Evolutionary conservation across 1,284 basidiomycete genomes (phyloP).

Genomic region (Fomitopsis palustris): DNA sequence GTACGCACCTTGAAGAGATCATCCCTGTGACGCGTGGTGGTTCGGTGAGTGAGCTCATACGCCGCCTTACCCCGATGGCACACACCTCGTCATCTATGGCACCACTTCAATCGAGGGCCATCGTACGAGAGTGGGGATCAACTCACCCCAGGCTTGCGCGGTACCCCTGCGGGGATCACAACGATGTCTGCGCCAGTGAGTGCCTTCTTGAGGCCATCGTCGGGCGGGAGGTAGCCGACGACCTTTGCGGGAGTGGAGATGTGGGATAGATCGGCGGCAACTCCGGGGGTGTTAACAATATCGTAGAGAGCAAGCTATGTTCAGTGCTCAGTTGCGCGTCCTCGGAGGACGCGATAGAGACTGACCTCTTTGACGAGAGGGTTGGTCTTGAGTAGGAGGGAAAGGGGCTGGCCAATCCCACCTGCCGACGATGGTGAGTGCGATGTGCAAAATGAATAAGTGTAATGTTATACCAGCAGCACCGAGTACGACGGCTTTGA

Average conservation of each 20-base stretch:
- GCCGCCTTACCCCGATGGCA: slow-evolving; percentile 1
- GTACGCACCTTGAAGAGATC: slow-evolving; percentile 84
- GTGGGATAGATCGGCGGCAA: slow-evolving; percentile 92
- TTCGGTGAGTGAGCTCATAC: slow-evolving; percentile 7
- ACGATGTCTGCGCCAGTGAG: slow-evolving; percentile 87
- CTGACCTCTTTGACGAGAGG: slow-evolving; percentile 73
- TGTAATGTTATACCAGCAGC: slow-evolving; percentile 63
- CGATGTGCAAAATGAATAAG: slow-evolving; percentile 1
- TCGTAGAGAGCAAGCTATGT: slow-evolving; percentile 83
- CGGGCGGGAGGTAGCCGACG: slow-evolving; percentile 67
- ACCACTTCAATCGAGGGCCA: slow-evolving; percentile 8
- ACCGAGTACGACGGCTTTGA: slow-evolving; percentile 92
- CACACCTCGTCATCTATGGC: slow-evolving; percentile 72
- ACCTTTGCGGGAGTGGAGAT: slow-evolving; percentile 81
- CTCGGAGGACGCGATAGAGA: not conserved
- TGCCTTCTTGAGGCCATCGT: slow-evolving; percentile 81
- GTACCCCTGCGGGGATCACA: slow-evolving; percentile 96
- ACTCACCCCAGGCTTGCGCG: slow-evolving; percentile 90
- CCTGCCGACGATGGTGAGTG: slow-evolving; percentile 41
- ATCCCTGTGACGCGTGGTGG: slow-evolving; percentile 52
- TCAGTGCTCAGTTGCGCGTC: not conserved
- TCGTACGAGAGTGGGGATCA: not conserved
- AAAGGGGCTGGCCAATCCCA: slow-evolving; percentile 91
- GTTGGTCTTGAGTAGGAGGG: slow-evolving; percentile 87
- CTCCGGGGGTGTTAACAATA: slow-evolving; percentile 96